phyloP scores from a whole-genome alignment of 2,329 filamentous ascomycete genomes.

The Exophiala sideris region DNA sequence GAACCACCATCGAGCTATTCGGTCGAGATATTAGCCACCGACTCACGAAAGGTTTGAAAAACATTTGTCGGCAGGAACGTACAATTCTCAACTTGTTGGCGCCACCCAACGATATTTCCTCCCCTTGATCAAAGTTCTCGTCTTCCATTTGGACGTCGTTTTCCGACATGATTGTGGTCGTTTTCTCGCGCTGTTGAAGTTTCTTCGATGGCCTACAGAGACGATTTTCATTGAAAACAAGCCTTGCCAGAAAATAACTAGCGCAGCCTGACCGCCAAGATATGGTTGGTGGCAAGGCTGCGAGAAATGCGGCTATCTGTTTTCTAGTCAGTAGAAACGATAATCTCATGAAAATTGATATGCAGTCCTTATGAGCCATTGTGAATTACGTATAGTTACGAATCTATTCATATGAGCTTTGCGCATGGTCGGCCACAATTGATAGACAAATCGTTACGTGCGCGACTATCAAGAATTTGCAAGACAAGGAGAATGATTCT shows the following conservation, averaged over 20 bases:
- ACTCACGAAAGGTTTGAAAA: background rate
- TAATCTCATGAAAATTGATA: too few species aligned
- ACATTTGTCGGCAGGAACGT: slow-evolving; percentile 2
- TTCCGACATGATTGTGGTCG: slow-evolving; percentile 9
- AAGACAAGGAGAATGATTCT: too few species aligned
- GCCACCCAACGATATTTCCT: slow-evolving; percentile 22
- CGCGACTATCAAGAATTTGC: too few species aligned
- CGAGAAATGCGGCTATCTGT: background rate
- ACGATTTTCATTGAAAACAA: background rate
- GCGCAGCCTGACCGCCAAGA: background rate
- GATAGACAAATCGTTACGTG: too few species aligned
- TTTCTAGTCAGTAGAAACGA: background rate
- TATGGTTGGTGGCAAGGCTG: background rate
- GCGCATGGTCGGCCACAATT: too few species aligned
- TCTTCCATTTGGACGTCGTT: slow-evolving; percentile 5
- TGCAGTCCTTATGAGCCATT: too few species aligned
- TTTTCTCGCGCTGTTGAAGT: background rate
- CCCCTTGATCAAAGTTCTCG: slow-evolving; percentile 12
- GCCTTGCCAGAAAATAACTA: background rate
- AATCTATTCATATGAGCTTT: too few species aligned
- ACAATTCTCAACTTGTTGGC: slow-evolving; percentile 26
- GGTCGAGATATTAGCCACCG: background rate
- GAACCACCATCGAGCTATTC: slow-evolving; percentile 74
- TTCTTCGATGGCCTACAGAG: background rate
- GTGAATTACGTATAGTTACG: too few species aligned